phyloP scores from a whole-genome alignment of 2,329 filamentous ascomycete genomes.

The Juglanconis oblonga region DNA sequence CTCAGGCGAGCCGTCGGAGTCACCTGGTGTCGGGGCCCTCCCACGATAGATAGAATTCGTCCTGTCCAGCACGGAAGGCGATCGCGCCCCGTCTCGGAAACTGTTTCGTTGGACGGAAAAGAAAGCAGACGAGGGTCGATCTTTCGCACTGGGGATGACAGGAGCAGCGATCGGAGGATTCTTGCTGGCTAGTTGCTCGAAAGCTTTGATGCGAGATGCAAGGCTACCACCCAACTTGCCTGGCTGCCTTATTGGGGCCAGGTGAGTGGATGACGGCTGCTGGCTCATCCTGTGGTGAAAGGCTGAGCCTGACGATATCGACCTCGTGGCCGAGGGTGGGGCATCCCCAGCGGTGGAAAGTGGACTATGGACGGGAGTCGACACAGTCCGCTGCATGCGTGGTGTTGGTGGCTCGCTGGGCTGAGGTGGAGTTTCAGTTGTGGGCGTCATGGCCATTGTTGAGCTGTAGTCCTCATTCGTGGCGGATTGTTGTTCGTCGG shows the following conservation, averaged over 20 bases:
- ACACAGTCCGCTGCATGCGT: slow-evolving; percentile 45
- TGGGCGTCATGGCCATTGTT: slow-evolving; percentile 52
- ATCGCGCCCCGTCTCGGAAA: slow-evolving; percentile 39
- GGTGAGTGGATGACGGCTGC: slow-evolving; percentile 45
- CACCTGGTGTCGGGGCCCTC: slow-evolving; percentile 32
- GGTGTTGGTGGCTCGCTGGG: slow-evolving; percentile 28
- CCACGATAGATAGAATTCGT: slow-evolving; percentile 36
- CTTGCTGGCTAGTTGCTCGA: slow-evolving; percentile 70
- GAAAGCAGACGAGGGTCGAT: slow-evolving; percentile 52
- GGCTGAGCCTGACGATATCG: slow-evolving; percentile 55
- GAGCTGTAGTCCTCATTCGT: slow-evolving; percentile 81
- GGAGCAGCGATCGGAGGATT: slow-evolving; percentile 19
- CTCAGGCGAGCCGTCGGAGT: slow-evolving; percentile 49
- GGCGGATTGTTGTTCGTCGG: slow-evolving; percentile 81
- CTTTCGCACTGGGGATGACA: slow-evolving; percentile 24
- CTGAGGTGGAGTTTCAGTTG: slow-evolving; percentile 24
- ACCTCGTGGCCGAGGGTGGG: slow-evolving; percentile 45
- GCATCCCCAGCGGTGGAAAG: slow-evolving; percentile 45
- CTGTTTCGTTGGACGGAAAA: slow-evolving; percentile 53
- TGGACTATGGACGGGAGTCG: slow-evolving; percentile 45
- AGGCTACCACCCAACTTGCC: slow-evolving; percentile 86
- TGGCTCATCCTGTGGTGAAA: slow-evolving; percentile 54
- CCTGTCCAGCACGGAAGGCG: slow-evolving; percentile 45
- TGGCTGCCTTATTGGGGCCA: slow-evolving; percentile 61
- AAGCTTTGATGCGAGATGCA: slow-evolving; percentile 87